Percentiles rank a stretch among this genome's conserved stretches.
These are phyloP conservation scores for Pyricularia grisea DNA, from an alignment of 2,329 filamentous ascomycete species.

Conservation along the genomic window DNA sequence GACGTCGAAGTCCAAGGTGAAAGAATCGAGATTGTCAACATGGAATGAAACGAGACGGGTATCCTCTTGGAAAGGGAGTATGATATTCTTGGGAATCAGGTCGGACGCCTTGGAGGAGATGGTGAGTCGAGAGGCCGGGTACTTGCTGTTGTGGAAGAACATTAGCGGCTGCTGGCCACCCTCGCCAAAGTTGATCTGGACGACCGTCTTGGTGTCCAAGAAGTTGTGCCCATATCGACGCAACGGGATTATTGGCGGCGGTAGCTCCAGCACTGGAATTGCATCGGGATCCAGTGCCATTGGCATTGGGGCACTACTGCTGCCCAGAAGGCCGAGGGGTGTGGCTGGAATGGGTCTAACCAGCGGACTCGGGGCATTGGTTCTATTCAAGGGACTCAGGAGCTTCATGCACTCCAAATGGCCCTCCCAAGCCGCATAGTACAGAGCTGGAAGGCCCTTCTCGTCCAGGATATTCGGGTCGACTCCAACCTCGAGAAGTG, in stretches of 20 bases:
- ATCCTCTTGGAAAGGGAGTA: slow-evolving; percentile 93
- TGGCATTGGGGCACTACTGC: slow-evolving; percentile 41
- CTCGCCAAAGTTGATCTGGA: slow-evolving; percentile 84
- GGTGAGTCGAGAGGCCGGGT: slow-evolving; percentile 86
- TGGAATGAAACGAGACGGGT: slow-evolving; percentile 91
- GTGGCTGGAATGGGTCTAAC: slow-evolving; percentile 21
- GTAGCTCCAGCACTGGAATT: slow-evolving; percentile 84
- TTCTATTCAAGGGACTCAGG: slow-evolving; percentile 50
- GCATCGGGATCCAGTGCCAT: slow-evolving; percentile 73
- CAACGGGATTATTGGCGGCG: slow-evolving; percentile 90
- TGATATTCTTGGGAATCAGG: slow-evolving; percentile 90
- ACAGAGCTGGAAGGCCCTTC: slow-evolving; percentile 89
- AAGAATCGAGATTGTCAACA: slow-evolving; percentile 84
- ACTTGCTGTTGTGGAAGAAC: slow-evolving; percentile 97
- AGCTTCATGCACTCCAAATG: slow-evolving; percentile 91
- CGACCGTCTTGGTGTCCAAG: slow-evolving; percentile 91
- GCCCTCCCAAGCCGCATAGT: slow-evolving; percentile 97
- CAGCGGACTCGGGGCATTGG: slow-evolving; percentile 31
- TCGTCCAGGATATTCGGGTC: slow-evolving; percentile 78
- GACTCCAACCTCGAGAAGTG: slow-evolving; percentile 69
- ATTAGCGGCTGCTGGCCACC: slow-evolving; percentile 65
- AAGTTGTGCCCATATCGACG: slow-evolving; percentile 97
- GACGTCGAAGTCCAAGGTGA: slow-evolving; percentile 93
- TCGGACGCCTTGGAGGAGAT: slow-evolving; percentile 96
- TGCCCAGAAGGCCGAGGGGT: slow-evolving; percentile 22